Percentiles rank a stretch among this genome's conserved stretches.
phyloP scores from a whole-genome alignment of 805 yeast species.

The Cyberlindnera bimundalis region DNA sequence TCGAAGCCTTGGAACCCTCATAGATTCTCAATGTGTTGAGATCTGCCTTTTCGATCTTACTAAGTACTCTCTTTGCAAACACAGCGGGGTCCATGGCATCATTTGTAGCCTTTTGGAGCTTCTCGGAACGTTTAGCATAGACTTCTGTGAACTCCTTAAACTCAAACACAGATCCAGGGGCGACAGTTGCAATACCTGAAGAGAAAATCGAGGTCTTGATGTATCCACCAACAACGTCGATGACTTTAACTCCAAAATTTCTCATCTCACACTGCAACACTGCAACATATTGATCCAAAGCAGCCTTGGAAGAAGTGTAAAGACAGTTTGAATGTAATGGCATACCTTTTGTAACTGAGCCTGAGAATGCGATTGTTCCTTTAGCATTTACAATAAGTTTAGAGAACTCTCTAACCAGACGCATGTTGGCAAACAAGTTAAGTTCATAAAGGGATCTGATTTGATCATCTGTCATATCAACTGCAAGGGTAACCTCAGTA shows the following conservation, averaged over 20 bases:
- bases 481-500: conserved; percentile 28
- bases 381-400: conserved; percentile 33
- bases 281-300: conserved; percentile 39
- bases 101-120: conserved; percentile 1
- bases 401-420: conserved; percentile 35
- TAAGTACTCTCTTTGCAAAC: conserved; percentile 40
- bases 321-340: conserved; percentile 37
- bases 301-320: conserved; percentile 41
- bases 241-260: conserved; percentile 40
- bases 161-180: conserved; percentile 21
- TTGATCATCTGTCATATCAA: conserved; percentile 32
- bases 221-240: conserved; percentile 41
- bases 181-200: conserved; percentile 11
- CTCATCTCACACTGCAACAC: conserved; percentile 36
- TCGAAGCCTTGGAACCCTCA: conserved; percentile 22
- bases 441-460: conserved; percentile 29
- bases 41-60: conserved; percentile 29
- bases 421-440: conserved; percentile 39
- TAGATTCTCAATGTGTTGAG: conserved; percentile 18
- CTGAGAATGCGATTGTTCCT: conserved; percentile 40
- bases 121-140: conserved; percentile 11
- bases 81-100: conserved; percentile 32
- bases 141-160: conserved; percentile 19
- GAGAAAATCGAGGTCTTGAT: conserved; percentile 34
- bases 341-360: conserved; percentile 35